A percentile compares a stretch with the other conserved stretches of the same genome.
Evolutionary conservation across 192 early-diverging fungal species (phyloP).

Genomic region (Haplosporangium gracile): DNA sequence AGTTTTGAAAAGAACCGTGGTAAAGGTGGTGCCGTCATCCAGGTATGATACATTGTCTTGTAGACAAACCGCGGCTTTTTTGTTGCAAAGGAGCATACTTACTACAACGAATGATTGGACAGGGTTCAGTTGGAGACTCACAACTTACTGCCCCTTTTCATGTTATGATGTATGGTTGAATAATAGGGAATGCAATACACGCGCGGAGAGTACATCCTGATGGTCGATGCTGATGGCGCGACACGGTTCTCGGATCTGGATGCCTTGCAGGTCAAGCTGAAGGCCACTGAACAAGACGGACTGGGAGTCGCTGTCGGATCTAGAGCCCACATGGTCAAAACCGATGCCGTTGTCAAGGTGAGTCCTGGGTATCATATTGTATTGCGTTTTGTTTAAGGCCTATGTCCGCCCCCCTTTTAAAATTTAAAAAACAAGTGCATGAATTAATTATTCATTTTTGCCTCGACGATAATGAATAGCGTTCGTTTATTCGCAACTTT

Average conservation of each 20-base stretch:
- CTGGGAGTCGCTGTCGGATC: constrained; percentile 88
- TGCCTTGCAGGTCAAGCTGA: constrained; percentile 63
- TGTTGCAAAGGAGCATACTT: not conserved
- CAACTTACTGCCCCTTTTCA: not conserved
- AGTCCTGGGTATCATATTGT: not conserved
- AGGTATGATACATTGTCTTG: constrained; percentile 60
- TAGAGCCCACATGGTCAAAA: constrained; percentile 88
- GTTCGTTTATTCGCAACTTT: constrained; percentile 92
- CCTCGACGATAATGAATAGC: constrained; percentile 62
- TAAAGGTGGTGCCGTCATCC: constrained; percentile 94
- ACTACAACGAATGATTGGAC: not conserved
- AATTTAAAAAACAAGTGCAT: not conserved
- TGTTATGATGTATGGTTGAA: not conserved
- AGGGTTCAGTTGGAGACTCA: not conserved
- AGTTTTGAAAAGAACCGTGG: constrained; percentile 87
- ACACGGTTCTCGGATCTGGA: constrained; percentile 91
- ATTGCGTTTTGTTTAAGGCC: no score
- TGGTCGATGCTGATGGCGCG: constrained; percentile 98
- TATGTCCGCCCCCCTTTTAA: no score
- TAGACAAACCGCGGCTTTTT: not conserved
- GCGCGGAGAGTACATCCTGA: constrained; percentile 81
- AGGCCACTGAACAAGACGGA: constrained; percentile 60
- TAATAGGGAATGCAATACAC: constrained; percentile 85
- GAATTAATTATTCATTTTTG: not conserved
- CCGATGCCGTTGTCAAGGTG: constrained; percentile 91